Evolutionary conservation across 1,284 basidiomycete species (phyloP).

Genomic region (Mycosarcoma maydis): DNA sequence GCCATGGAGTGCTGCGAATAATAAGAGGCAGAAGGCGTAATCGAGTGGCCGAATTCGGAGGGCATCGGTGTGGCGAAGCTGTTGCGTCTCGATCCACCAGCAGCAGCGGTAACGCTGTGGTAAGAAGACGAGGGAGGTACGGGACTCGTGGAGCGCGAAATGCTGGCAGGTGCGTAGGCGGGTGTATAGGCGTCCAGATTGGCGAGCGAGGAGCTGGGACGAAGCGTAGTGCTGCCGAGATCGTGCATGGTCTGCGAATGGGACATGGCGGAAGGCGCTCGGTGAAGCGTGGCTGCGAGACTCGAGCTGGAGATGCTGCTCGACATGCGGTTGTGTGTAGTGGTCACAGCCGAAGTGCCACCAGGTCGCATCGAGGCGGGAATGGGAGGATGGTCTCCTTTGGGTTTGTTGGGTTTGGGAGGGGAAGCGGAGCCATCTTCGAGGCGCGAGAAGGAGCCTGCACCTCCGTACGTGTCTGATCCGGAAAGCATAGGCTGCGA

Average conservation of each 20-base stretch:
- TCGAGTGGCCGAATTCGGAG: slow-evolving; percentile 25
- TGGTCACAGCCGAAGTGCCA: slow-evolving; percentile 10
- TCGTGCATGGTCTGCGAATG: slow-evolving; percentile 44
- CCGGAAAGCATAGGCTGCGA: slow-evolving; percentile 37
- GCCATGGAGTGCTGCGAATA: slow-evolving; percentile 43
- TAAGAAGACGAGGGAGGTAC: slow-evolving; percentile 35
- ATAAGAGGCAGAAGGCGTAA: slow-evolving; percentile 36
- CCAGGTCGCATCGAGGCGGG: slow-evolving; percentile 56
- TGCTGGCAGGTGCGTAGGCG: slow-evolving; percentile 55
- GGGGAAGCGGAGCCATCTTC: slow-evolving; percentile 38
- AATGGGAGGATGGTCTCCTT: slow-evolving; percentile 42
- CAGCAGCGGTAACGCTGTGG: slow-evolving; percentile 14
- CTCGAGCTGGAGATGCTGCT: slow-evolving; percentile 42
- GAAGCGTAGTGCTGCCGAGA: slow-evolving; percentile 43
- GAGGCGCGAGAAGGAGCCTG: slow-evolving; percentile 53
- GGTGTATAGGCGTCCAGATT: slow-evolving; percentile 59
- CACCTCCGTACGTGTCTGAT: slow-evolving; percentile 57
- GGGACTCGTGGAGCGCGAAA: slow-evolving; percentile 51
- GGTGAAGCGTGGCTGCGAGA: slow-evolving; percentile 22
- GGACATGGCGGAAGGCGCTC: slow-evolving; percentile 26
- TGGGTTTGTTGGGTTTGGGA: slow-evolving; percentile 30
- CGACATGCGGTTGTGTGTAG: slow-evolving; percentile 33
- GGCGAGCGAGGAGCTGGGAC: slow-evolving; percentile 60
- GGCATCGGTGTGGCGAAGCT: slow-evolving; percentile 29
- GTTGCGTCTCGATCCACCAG: slow-evolving; percentile 16